phyloP scores from a whole-genome alignment of 2,329 filamentous ascomycete species.

The Madurella fahalii region DNA sequence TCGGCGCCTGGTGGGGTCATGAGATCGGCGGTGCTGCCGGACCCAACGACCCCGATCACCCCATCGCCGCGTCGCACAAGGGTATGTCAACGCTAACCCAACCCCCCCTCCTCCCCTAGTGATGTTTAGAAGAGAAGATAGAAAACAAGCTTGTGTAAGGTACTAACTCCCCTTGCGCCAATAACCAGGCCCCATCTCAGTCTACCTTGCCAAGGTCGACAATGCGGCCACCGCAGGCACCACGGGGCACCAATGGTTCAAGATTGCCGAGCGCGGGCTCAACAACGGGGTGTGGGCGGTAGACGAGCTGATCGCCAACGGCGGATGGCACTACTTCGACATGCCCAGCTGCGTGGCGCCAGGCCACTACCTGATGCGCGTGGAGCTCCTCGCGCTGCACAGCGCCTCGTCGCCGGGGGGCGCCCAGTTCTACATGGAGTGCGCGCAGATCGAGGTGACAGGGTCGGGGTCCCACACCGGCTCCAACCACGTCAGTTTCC shows the following conservation, averaged over 20 bases:
- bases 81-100: constrained; percentile 25
- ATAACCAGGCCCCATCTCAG: constrained; percentile 40
- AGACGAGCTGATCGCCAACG: constrained; percentile 44
- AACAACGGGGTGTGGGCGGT: constrained; percentile 43
- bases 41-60: constrained; percentile 37
- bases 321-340: constrained; percentile 41
- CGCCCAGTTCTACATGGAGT: constrained; percentile 39
- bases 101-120: neutral
- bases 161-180: neutral
- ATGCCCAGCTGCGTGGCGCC: constrained; percentile 37
- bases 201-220: constrained; percentile 46
- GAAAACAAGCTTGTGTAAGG: no score
- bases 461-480: constrained; percentile 29
- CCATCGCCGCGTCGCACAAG: constrained; percentile 41
- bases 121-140: no score
- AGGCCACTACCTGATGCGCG: constrained; percentile 41
- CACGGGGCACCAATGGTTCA: constrained; percentile 45
- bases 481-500: constrained; percentile 32
- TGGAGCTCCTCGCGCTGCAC: constrained; percentile 40
- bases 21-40: constrained; percentile 40
- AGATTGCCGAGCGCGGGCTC: constrained; percentile 43
- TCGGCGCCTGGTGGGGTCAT: constrained; percentile 42
- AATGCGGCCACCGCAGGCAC: constrained; percentile 41
- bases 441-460: constrained; percentile 33
- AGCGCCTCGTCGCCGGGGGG: constrained; percentile 31